Evolutionary conservation across 2,329 filamentous ascomycete species (phyloP).

Genomic region (Aspergillus sp.): DNA sequence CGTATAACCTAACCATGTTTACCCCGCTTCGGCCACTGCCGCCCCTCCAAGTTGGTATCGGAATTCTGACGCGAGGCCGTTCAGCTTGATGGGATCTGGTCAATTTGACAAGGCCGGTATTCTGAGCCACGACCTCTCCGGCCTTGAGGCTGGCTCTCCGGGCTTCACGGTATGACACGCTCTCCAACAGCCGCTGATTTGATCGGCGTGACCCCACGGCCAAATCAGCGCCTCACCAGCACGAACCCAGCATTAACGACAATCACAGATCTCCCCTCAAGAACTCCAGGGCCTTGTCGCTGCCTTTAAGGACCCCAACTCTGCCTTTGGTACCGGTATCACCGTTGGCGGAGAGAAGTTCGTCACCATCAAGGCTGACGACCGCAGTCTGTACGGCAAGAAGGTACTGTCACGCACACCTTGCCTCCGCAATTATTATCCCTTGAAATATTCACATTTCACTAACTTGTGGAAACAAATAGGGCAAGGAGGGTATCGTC

Average conservation of each 20-base stretch:
- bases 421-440: neutral
- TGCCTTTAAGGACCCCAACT: constrained; percentile 53
- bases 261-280: constrained; percentile 50
- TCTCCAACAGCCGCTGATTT: constrained; percentile 8
- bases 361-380: constrained; percentile 73
- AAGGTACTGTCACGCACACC: constrained; percentile 60
- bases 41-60: constrained; percentile 16
- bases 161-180: constrained; percentile 68
- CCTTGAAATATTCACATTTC: constrained; percentile 1
- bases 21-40: constrained; percentile 15
- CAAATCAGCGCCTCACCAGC: neutral
- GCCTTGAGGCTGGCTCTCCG: constrained; percentile 71
- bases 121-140: constrained; percentile 77
- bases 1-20: constrained; percentile 17
- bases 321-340: constrained; percentile 63
- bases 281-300: constrained; percentile 59
- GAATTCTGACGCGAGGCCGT: constrained; percentile 13
- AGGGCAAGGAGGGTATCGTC: constrained; percentile 79
- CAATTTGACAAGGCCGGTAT: constrained; percentile 84
- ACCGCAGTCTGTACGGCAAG: constrained; percentile 79
- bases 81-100: constrained; percentile 75
- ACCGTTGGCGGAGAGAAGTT: constrained; percentile 76
- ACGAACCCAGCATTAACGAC: constrained; percentile 9
- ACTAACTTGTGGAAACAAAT: constrained; percentile 14
- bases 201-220: neutral